These are phyloP conservation scores for Neurospora sp. DNA, from an alignment of 495 filamentous ascomycete genomes.

Conservation along the genomic window DNA sequence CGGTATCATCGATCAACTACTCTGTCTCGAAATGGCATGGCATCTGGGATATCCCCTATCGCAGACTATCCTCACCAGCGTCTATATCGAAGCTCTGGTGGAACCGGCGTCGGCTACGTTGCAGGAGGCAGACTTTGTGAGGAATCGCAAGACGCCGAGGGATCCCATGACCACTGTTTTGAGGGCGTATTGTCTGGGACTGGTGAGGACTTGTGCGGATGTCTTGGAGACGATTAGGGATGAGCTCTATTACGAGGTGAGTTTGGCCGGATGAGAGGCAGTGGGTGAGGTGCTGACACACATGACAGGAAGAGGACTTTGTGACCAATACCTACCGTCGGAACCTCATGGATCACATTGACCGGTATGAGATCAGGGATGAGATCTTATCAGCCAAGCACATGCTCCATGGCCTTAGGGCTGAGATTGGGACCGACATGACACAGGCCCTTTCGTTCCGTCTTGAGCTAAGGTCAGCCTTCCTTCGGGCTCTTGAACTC, in stretches of 20 bases:
- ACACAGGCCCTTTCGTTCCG: slow-evolving; percentile 51
- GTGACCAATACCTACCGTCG: slow-evolving; percentile 82
- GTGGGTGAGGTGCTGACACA: slow-evolving; percentile 16
- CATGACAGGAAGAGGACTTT: slow-evolving; percentile 81
- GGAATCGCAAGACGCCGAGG: slow-evolving; percentile 17
- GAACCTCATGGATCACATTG: slow-evolving; percentile 55
- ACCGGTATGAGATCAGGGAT: slow-evolving; percentile 43
- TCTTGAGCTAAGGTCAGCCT: slow-evolving; percentile 51
- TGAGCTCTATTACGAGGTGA: slow-evolving; percentile 83
- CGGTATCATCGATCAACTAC: slow-evolving; percentile 87
- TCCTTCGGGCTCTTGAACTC: slow-evolving; percentile 45
- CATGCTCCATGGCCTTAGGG: slow-evolving; percentile 39
- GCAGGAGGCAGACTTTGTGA: slow-evolving; percentile 59
- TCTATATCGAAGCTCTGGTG: slow-evolving; percentile 80
- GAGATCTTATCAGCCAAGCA: slow-evolving; percentile 50
- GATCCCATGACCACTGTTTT: slow-evolving; percentile 56
- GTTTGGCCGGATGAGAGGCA: slow-evolving; percentile 1
- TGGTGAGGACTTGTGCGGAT: slow-evolving; percentile 74
- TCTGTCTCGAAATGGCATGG: slow-evolving; percentile 97
- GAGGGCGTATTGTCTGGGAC: slow-evolving; percentile 73
- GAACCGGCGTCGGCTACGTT: slow-evolving; percentile 56
- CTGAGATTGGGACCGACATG: slow-evolving; percentile 38
- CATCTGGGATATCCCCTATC: slow-evolving; percentile 89
- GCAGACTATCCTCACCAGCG: slow-evolving; percentile 88
- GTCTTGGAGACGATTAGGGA: slow-evolving; percentile 62